Evolutionary conservation across 2,329 filamentous ascomycete genomes (phyloP), one percentile per base, ranked within the genome.

Genomic region (Aspergillus ruber): DNA sequence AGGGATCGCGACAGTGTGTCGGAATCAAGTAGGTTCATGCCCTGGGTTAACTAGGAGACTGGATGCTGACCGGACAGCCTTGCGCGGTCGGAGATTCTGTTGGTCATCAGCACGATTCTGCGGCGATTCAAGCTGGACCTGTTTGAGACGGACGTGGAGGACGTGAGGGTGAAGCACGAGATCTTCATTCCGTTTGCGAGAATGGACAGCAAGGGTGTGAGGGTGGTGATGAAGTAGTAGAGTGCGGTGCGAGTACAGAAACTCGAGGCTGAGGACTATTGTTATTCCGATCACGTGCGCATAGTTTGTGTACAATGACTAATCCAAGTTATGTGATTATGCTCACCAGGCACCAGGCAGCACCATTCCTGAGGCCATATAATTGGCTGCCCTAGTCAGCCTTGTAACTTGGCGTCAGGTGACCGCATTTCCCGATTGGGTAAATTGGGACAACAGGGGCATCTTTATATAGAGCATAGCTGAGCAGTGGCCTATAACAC

Each of bases 1-100:
- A 62, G 33, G 74, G 74, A 0, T 68, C 63, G 3, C 59, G 74
- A 18, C 68, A 69, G 56, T 78, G 75, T 50, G 61, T 73, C 10
- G 75, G 75, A 13, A 71, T 72, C 40, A 72, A 76, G 61, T 64
- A 54, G 10, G 51, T 45, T 9, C 9, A 9, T 39, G 6, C 42
- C 36, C 13, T 15, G 23, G 1, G 39, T 32, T 46, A 45, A 45
- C 38, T 29, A 15, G 15, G 15, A 5, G 9, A 21, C 25, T 38
- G 35, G 17, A 42, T 40, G 35, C 13, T 5, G 9, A 39, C 15
- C 13, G 2, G 29, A 13, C 6, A 68, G 65, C 25, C 59, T 68
- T 2, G 66, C 66, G 1, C 56, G 60, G 15, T 58, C 64, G 4
- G 65, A 68, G 47, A 53, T 69, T 8, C 61, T 62, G 42, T 42